Conservation (phyloP, 2,329 filamentous ascomycete genomes). For the Botryotinia narcissicola region DNA sequence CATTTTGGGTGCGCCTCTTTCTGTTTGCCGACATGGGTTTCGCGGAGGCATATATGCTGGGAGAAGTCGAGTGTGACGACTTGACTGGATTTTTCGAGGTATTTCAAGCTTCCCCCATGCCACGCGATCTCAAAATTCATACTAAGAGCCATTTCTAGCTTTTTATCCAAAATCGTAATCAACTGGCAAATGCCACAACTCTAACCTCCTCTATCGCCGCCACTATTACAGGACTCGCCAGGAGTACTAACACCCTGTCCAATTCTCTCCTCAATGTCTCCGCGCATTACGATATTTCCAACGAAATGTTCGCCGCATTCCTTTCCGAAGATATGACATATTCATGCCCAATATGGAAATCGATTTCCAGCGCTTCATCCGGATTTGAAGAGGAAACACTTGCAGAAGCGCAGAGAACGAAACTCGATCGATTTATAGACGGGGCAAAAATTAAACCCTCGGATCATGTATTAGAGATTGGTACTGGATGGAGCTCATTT, state of each 20-base stretch:
- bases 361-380: slow-evolving; percentile 39
- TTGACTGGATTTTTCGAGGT: slow-evolving; percentile 67
- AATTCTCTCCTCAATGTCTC: slow-evolving; percentile 64
- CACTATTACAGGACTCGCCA: slow-evolving; percentile 56
- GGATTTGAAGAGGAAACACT: slow-evolving; percentile 53
- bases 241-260: slow-evolving; percentile 55
- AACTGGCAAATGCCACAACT: slow-evolving; percentile 63
- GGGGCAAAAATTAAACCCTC: slow-evolving; percentile 60
- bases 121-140: neutral
- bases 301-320: slow-evolving; percentile 73
- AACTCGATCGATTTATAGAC: slow-evolving; percentile 63
- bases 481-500: slow-evolving; percentile 73
- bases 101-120: slow-evolving; percentile 19
- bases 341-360: slow-evolving; percentile 66
- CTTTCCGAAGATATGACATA: slow-evolving; percentile 76
- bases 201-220: slow-evolving; percentile 58
- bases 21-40: slow-evolving; percentile 76
- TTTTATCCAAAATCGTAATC: slow-evolving; percentile 66
- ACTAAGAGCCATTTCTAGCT: slow-evolving; percentile 45
- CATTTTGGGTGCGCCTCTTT: slow-evolving; percentile 68
- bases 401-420: slow-evolving; percentile 65
- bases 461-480: slow-evolving; percentile 73
- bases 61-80: slow-evolving; percentile 65
- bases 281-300: slow-evolving; percentile 74
- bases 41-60: slow-evolving; percentile 64